phyloP scores from a whole-genome alignment of 1,284 basidiomycete species.

The Inonotus hispidus region DNA sequence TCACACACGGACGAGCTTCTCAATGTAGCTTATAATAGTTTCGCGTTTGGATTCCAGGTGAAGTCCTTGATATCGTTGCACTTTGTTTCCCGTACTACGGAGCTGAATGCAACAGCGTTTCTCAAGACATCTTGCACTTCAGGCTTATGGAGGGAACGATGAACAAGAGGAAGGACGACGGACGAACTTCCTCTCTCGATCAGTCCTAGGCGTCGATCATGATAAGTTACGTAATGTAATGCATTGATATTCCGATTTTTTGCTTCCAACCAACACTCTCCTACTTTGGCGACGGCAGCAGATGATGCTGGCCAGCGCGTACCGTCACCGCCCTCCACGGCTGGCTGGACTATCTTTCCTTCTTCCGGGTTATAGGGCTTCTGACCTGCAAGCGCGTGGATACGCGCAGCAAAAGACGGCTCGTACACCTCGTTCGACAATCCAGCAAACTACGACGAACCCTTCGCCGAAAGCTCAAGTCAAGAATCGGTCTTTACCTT shows the following conservation, averaged over 20 bases:
- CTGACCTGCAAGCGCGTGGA: background rate
- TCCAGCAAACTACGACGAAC: slow-evolving; percentile 10
- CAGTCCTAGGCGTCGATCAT: no score
- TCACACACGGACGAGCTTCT: no score
- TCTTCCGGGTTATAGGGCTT: background rate
- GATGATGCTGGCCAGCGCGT: background rate
- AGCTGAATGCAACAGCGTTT: background rate
- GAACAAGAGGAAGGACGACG: no score
- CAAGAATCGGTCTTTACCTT: slow-evolving; percentile 12
- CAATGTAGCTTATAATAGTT: no score
- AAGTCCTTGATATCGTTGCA: no score
- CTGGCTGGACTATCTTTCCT: background rate
- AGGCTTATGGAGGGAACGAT: no score
- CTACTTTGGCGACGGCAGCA: background rate
- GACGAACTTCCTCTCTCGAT: no score
- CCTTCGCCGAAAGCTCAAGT: slow-evolving; percentile 11
- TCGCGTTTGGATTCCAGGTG: no score
- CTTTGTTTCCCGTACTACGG: no score
- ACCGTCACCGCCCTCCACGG: background rate
- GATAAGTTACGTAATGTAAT: no score
- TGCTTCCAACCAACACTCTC: background rate
- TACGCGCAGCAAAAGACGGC: slow-evolving; percentile 13
- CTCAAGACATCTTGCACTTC: background rate
- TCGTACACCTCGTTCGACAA: slow-evolving; percentile 4
- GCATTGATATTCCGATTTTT: no score